Evolutionary conservation across 495 filamentous ascomycete species (phyloP).

Genomic region (Xylaria curta): DNA sequence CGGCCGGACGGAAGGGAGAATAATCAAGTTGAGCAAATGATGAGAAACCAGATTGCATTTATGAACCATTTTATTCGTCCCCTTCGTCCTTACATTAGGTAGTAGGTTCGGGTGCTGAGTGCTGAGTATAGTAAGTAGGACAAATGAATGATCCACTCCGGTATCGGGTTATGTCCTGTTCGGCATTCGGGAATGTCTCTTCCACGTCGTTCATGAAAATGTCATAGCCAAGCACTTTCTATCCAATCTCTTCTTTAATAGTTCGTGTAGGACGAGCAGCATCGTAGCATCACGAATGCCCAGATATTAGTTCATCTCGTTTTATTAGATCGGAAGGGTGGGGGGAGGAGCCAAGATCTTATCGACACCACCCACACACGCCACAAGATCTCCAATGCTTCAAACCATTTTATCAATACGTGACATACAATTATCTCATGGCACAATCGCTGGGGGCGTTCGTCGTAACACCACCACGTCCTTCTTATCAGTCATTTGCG

Average conservation of each 20-base stretch:
- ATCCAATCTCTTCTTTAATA: neutral
- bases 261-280: neutral
- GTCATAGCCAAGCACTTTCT: neutral
- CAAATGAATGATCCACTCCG: neutral
- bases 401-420: slow-evolving; percentile 6
- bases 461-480: neutral
- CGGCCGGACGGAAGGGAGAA: neutral
- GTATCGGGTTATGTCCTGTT: slow-evolving; percentile 3
- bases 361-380: neutral
- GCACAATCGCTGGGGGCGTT: neutral
- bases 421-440: slow-evolving; percentile 11
- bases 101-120: no score
- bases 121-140: neutral
- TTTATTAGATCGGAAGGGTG: neutral
- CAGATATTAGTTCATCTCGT: neutral
- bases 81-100: neutral
- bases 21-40: neutral
- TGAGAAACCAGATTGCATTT: neutral
- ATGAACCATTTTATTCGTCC: slow-evolving; percentile 3
- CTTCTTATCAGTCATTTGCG: slow-evolving; percentile 13
- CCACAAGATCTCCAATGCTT: neutral
- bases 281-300: neutral
- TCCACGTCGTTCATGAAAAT: neutral
- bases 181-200: neutral
- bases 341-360: neutral